Evolutionary conservation across 768 basidiomycete genomes (phyloP).

Genomic region (Dioszegia aurantiaca): DNA sequence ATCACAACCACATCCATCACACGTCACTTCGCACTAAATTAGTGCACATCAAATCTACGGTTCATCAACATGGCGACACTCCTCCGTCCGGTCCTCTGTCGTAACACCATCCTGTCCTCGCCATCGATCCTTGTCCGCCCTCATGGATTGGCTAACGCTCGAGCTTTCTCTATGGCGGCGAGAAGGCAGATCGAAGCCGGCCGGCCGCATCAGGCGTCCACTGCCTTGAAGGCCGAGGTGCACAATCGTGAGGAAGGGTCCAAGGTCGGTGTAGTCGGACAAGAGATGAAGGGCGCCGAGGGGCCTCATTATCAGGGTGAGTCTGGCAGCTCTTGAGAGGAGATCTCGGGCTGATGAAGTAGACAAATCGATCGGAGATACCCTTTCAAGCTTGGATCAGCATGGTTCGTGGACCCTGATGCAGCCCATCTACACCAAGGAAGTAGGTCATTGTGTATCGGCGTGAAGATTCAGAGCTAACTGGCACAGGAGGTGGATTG

Average conservation of each 20-base stretch:
- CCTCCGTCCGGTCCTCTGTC: neutral
- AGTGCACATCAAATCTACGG: too few relatives aligned
- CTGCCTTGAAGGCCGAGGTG: slow-evolving; percentile 31
- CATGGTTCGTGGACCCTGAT: slow-evolving; percentile 72
- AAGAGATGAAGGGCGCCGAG: slow-evolving; percentile 37
- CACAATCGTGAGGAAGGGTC: slow-evolving; percentile 26
- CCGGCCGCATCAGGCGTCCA: slow-evolving; percentile 21
- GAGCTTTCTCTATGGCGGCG: slow-evolving; percentile 6
- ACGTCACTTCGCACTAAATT: too few relatives aligned
- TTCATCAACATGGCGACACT: neutral
- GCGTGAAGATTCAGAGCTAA: neutral
- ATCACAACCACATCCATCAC: neutral
- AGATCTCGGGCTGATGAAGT: slow-evolving; percentile 3
- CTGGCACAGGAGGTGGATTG: slow-evolving; percentile 54
- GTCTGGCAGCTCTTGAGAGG: slow-evolving; percentile 3
- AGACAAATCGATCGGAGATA: slow-evolving; percentile 18
- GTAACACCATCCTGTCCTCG: slow-evolving; percentile 4
- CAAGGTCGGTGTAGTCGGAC: slow-evolving; percentile 27
- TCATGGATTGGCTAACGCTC: neutral
- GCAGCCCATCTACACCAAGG: slow-evolving; percentile 78
- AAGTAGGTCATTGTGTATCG: slow-evolving; percentile 32
- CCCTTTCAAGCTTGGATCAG: slow-evolving; percentile 35
- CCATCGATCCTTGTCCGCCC: slow-evolving; percentile 12
- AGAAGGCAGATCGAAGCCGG: slow-evolving; percentile 15
- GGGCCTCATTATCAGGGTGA: slow-evolving; percentile 50